phyloP scores from a whole-genome alignment of 164 flowering plant genomes.

The Aristolochia fimbriata region DNA sequence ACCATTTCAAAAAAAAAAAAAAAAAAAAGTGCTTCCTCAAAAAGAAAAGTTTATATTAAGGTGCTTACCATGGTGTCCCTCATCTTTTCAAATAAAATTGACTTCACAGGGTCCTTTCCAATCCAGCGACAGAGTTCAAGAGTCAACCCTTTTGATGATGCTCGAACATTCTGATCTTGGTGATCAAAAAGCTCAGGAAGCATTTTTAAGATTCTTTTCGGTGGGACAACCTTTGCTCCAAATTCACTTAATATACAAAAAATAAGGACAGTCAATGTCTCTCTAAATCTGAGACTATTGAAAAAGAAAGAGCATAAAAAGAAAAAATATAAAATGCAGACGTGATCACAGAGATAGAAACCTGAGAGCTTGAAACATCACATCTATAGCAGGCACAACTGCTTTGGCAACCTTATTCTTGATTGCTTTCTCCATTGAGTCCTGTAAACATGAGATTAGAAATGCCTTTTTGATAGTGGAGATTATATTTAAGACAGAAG shows the following conservation, averaged over 20 bases:
- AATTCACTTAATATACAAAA: conserved; percentile 55
- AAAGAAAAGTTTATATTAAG: neutral
- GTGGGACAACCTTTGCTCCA: conserved; percentile 90
- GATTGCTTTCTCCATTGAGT: conserved; percentile 97
- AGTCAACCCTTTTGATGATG: conserved; percentile 94
- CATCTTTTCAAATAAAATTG: conserved; percentile 95
- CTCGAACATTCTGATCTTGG: conserved; percentile 99
- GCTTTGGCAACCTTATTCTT: conserved; percentile 98
- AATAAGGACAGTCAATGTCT: no score
- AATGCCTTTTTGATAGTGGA: neutral
- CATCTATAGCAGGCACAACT: conserved; percentile 98
- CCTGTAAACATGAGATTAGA: conserved; percentile 32
- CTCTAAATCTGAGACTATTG: no score
- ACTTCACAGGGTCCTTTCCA: conserved; percentile 92
- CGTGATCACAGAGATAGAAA: conserved; percentile 8
- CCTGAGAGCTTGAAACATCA: conserved; percentile 99
- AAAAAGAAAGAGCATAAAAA: no score
- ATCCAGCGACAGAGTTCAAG: conserved; percentile 99
- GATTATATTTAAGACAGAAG: no score
- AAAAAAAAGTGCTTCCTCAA: no score
- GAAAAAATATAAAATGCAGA: neutral
- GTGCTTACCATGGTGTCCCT: conserved; percentile 86
- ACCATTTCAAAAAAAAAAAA: no score
- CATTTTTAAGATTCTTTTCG: conserved; percentile 91
- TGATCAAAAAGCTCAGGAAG: conserved; percentile 98